These are phyloP conservation scores for Stenogyne calaminthoides DNA, from an alignment of 305 asterid species.

Conservation along the genomic window DNA sequence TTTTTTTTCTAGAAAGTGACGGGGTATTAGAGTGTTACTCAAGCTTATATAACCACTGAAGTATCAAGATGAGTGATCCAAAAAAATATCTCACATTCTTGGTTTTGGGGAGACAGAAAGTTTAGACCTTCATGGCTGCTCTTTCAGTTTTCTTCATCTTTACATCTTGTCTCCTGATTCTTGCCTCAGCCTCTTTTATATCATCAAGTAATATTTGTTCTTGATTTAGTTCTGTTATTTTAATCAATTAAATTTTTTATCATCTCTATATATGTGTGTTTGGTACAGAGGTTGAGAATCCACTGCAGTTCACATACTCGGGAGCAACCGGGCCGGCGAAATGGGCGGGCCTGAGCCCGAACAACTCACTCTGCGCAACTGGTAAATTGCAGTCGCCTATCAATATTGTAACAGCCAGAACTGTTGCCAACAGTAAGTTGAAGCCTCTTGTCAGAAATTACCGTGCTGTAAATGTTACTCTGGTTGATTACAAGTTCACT, in stretches of 20 bases:
- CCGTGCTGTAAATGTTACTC: conserved; percentile 53
- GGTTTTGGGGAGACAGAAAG: background rate
- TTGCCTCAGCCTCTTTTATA: conserved; percentile 32
- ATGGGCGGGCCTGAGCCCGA: conserved; percentile 75
- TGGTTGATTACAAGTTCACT: conserved; percentile 60
- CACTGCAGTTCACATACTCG: conserved; percentile 56
- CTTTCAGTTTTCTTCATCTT: conserved; percentile 14
- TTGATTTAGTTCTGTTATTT: background rate
- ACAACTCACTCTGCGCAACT: conserved; percentile 53
- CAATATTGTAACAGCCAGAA: conserved; percentile 42
- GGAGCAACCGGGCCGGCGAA: conserved; percentile 71
- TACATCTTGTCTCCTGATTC: conserved; percentile 28
- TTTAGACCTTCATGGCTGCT: conserved; percentile 26
- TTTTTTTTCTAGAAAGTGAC: too few relatives aligned
- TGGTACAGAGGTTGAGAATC: conserved; percentile 31
- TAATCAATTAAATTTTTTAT: background rate
- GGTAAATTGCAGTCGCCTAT: conserved; percentile 82
- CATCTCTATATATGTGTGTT: background rate
- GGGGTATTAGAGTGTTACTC: too few relatives aligned
- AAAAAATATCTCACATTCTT: background rate
- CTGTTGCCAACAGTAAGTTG: conserved; percentile 34
- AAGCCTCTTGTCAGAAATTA: conserved; percentile 59
- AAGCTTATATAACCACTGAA: background rate
- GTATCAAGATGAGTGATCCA: background rate
- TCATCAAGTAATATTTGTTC: conserved; percentile 25